Percentiles rank a stretch among this genome's conserved stretches.
These are phyloP conservation scores for Fragaria vesca DNA, from an alignment of 306 rosid species.

Conservation along the genomic window DNA sequence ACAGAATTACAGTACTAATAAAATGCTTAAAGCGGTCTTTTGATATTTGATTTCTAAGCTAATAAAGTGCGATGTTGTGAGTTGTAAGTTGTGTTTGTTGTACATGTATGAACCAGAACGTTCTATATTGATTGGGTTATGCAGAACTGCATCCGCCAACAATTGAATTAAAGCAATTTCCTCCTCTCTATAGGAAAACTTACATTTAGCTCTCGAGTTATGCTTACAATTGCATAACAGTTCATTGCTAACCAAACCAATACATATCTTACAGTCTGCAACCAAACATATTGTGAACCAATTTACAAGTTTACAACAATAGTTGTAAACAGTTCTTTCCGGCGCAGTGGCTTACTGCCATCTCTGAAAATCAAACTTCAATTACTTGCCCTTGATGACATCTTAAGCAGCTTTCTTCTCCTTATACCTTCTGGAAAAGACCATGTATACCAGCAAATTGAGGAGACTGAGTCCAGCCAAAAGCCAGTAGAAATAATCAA, in stretches of 20 bases:
- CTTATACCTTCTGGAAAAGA: constrained; percentile 22
- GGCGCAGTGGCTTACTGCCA: not conserved
- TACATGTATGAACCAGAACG: too few relatives aligned
- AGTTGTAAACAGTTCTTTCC: not conserved
- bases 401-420: constrained; percentile 22
- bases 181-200: too few relatives aligned
- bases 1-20: too few relatives aligned
- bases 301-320: not conserved
- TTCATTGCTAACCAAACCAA: not conserved
- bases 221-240: not conserved
- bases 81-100: not conserved
- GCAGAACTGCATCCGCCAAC: too few relatives aligned
- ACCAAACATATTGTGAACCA: not conserved
- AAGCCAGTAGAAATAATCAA: constrained; percentile 42
- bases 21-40: not conserved
- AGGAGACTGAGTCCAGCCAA: constrained; percentile 31
- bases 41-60: not conserved
- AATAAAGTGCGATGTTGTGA: not conserved
- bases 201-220: too few relatives aligned
- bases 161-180: too few relatives aligned
- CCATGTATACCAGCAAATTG: constrained; percentile 30
- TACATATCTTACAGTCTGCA: not conserved
- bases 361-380: not conserved
- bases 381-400: not conserved
- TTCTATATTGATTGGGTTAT: too few relatives aligned